Evolutionary conservation across 345 rosid species (phyloP).

Genomic region (Eutrema japonicum): DNA sequence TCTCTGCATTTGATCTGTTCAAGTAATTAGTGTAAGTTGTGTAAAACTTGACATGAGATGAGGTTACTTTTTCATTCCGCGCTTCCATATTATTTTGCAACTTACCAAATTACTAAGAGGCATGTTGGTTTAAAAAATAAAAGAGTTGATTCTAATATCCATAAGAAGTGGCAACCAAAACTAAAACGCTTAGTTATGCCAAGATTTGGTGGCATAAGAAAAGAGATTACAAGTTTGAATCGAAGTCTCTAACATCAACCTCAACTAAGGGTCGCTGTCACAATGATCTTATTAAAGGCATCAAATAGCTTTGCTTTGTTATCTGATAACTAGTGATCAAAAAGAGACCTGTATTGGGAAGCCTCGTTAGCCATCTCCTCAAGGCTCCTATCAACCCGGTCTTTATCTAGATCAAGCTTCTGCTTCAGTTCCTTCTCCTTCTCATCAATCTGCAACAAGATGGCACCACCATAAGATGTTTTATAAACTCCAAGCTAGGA

Average conservation of each 20-base stretch:
- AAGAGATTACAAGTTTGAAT: slow-evolving; percentile 17
- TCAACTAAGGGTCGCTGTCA: background rate
- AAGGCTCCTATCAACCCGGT: slow-evolving; percentile 68
- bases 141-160: background rate
- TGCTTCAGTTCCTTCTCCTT: slow-evolving; percentile 74
- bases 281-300: slow-evolving; percentile 21
- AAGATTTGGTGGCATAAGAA: background rate
- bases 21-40: slow-evolving; percentile 30
- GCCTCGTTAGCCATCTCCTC: slow-evolving; percentile 90
- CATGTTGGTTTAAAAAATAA: background rate
- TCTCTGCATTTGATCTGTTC: slow-evolving; percentile 20
- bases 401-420: slow-evolving; percentile 79
- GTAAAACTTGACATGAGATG: slow-evolving; percentile 11
- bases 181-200: background rate
- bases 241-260: background rate
- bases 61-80: background rate
- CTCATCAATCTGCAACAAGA: slow-evolving; percentile 58
- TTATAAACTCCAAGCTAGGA: background rate
- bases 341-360: slow-evolving; percentile 59
- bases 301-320: background rate
- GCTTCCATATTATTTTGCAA: background rate
- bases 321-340: slow-evolving; percentile 34
- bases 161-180: background rate
- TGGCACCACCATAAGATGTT: slow-evolving; percentile 16
- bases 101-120: background rate